Conservation (phyloP, 208 protist species). For the Crithidia sp. region DNA sequence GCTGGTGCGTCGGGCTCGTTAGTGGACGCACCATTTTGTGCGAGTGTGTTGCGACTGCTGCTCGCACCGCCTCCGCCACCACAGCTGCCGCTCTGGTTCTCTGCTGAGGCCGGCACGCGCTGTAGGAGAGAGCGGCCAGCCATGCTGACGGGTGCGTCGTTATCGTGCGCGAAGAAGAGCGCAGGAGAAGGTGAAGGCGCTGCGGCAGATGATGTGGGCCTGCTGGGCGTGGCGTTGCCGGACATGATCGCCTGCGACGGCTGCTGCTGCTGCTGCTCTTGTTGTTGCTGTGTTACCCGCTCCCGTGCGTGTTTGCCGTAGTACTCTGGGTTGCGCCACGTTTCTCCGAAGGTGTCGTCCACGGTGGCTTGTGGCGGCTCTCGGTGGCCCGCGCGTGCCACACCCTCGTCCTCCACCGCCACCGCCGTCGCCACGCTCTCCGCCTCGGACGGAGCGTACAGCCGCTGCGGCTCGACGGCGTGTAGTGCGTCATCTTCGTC, state of each 20-base stretch:
- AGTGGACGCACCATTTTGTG: too few relatives aligned
- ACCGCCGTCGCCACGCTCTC: background rate
- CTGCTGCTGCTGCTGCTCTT: conserved; percentile 1
- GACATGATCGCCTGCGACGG: too few relatives aligned
- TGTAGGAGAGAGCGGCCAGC: background rate
- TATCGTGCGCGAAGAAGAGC: background rate
- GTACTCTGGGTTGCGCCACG: conserved; percentile 15
- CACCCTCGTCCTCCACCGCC: background rate
- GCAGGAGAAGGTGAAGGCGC: background rate
- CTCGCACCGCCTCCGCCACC: too few relatives aligned
- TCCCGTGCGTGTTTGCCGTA: conserved; percentile 4
- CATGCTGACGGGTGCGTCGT: conserved; percentile 10
- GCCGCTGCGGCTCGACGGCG: conserved; percentile 1
- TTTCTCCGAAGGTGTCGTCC: conserved; percentile 18
- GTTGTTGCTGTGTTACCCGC: conserved; percentile 1
- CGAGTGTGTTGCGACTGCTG: too few relatives aligned
- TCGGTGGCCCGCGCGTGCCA: too few relatives aligned
- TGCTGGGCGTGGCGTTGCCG: background rate
- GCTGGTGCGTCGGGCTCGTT: background rate
- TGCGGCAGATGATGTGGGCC: background rate
- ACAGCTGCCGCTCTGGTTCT: background rate
- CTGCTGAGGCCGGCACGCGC: background rate
- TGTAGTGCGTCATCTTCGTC: background rate
- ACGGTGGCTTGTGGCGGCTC: background rate
- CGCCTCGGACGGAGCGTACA: background rate